Evolutionary conservation across 2,329 filamentous ascomycete species (phyloP), one percentile per base, ranked within the genome.

Genomic region (Fusarium subtropicale): DNA sequence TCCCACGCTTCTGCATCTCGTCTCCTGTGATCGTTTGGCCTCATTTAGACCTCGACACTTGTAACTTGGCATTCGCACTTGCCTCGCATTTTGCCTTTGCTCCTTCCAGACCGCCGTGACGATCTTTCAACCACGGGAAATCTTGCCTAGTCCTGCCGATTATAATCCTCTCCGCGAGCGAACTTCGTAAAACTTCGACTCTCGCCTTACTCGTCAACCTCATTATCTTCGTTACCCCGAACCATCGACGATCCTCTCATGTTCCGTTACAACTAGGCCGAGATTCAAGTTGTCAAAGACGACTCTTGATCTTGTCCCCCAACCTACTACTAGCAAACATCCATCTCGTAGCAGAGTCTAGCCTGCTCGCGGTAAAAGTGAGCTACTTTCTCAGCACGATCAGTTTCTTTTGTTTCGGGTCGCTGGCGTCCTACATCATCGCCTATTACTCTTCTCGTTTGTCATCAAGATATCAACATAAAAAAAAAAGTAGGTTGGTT

Each of bases 361-460:
- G 56, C 56, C 69, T 74, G 76, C 77, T 81, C 81, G 79, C 80
- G 82, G 83, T 85, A 79, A 82, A 70, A 84, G 82, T 81, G 82
- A 83, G 77, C 78, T 77, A 75, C 76, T 76, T 73, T 67, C 72
- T 74, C 69, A 74, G 78, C 76, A 77, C 78, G 74, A 78, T 75
- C 78, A 79, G 75, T 81, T 79, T 76, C 81, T 78, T 74, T 76
- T 77, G 74, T 74, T 75, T 74, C 73, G 77, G 85, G 86, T 81
- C 85, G 85, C 86, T 84, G 86, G 86, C 86, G 85, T 85, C 86
- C 85, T 84, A 80, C 74, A 74, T 76, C 75, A 75, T 73, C 71
- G 62, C 65, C 70, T 69, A 56, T 53, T 80, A 77, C 76, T 76
- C 78, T 77, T 79, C 75, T 62, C 65, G 62, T 66, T 74, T 64